Evolutionary conservation across 192 early-diverging fungal species (phyloP).

Genomic region (Umbelopsis isabellina): DNA sequence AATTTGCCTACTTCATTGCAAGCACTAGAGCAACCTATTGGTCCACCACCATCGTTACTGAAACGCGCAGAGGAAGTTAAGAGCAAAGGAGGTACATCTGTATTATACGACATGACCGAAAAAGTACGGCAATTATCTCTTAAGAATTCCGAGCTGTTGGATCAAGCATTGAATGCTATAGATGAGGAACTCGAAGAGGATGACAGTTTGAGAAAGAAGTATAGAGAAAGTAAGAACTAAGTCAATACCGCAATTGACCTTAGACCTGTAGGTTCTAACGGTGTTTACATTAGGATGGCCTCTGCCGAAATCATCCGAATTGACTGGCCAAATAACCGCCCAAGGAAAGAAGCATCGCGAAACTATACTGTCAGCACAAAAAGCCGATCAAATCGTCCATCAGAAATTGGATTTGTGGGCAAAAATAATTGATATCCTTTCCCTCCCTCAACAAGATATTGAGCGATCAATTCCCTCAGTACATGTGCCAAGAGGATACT

Average conservation of each 20-base stretch:
- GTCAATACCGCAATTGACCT: too few species aligned
- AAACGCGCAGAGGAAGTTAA: constrained; percentile 76
- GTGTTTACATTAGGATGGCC: constrained; percentile 53
- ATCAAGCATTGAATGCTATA: constrained; percentile 68
- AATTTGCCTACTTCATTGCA: constrained; percentile 45
- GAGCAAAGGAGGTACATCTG: constrained; percentile 66
- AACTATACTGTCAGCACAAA: constrained; percentile 61
- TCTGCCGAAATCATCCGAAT: constrained; percentile 49
- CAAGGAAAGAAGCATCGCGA: constrained; percentile 58
- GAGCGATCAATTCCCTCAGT: constrained; percentile 35
- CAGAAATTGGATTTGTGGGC: constrained; percentile 64
- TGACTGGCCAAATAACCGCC: constrained; percentile 59
- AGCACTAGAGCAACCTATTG: constrained; percentile 74
- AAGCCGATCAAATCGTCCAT: constrained; percentile 58
- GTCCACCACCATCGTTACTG: constrained; percentile 72
- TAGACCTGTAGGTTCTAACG: background rate
- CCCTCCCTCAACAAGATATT: constrained; percentile 35
- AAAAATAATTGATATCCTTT: constrained; percentile 60
- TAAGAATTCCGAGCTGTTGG: constrained; percentile 61
- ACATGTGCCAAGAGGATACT: constrained; percentile 9
- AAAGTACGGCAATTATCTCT: constrained; percentile 57
- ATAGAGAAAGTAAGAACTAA: constrained; percentile 39
- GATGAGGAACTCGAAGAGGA: constrained; percentile 75
- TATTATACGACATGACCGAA: constrained; percentile 66
- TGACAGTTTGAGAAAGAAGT: constrained; percentile 59